Evolutionary conservation across 2,329 filamentous ascomycete genomes (phyloP), one percentile per base, ranked within the genome.

Genomic region (Mycocentrospora acerina): DNA sequence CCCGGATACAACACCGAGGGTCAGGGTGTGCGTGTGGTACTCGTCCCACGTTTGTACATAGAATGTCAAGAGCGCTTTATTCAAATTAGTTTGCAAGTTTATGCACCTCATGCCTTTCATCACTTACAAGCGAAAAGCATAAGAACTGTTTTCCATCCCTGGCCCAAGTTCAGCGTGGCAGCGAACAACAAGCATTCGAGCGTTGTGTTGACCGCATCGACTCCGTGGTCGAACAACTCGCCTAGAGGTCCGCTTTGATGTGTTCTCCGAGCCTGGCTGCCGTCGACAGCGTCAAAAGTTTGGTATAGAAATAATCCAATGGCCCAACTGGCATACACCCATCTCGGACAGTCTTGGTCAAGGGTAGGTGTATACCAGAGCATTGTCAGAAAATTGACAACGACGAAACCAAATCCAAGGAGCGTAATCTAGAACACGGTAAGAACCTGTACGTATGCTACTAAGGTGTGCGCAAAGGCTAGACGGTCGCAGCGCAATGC

Each of bases 41-140:
- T 97, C 93, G 63, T 98, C 93, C 93, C 93, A 98, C 24, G 93
- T 97, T 68, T 97, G 93, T 28, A 97, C 86, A 68, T 97, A 97
- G 70, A 98, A 98, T n/a, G 93, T 96, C 57, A 94, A 76, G 42
- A 91, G 81, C 6, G 87, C 85, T 89, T 45, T 7, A 10, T 10
- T n/a, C 12, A 15, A 13, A 37, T 55, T 32, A 55, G 38, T 24
- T 4, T 13, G 6, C 11, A 11, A 9, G n/a, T 29, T 12, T 6
- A 33, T 42, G 31, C 42, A 32, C 27, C n/a, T 24, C 35, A 9
- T 3, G 11, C 13, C 9, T 3, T 13, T 6, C 22, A 24, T 26
- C 13, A 47, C 55, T 54, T 73, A 89, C 87, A 85, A 54, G 85
- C 88, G 71, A 95, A 95, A 12, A 96, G 79, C 4, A 80, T 82